Conservation (phyloP, 2,329 filamentous ascomycete species). For the Epichloe brachyelytri region DNA sequence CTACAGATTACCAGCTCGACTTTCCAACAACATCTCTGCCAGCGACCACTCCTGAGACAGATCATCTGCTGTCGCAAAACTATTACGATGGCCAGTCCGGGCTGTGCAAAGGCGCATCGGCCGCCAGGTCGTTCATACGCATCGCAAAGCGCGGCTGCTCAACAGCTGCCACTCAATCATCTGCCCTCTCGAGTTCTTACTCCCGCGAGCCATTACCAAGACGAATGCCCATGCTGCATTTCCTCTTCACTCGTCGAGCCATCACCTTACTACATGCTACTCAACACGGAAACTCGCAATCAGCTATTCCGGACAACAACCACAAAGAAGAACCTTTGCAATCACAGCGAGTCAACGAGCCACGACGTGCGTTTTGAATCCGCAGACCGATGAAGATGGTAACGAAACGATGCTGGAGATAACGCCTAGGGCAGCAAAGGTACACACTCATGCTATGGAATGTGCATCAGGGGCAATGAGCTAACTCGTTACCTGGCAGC, state of each 20-base stretch:
- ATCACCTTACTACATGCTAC: neutral
- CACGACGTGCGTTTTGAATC: conserved; percentile 51
- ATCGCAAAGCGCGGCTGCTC: conserved; percentile 24
- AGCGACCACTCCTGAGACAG: neutral
- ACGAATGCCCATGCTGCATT: neutral
- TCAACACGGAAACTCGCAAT: neutral
- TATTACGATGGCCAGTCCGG: conserved; percentile 15
- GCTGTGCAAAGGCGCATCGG: conserved; percentile 26
- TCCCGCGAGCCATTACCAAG: conserved; percentile 18
- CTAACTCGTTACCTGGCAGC: conserved; percentile 26
- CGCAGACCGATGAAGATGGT: conserved; percentile 68
- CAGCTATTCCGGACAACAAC: neutral
- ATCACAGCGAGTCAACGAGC: conserved; percentile 21
- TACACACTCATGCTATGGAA: conserved; percentile 24
- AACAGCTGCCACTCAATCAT: conserved; percentile 12
- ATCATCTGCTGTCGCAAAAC: neutral
- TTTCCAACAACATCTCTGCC: neutral
- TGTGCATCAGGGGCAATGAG: neutral
- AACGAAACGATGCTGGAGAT: conserved; percentile 76
- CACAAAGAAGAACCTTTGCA: conserved; percentile 21
- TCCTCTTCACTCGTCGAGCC: neutral
- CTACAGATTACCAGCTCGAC: neutral
- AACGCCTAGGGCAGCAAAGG: conserved; percentile 68
- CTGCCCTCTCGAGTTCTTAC: conserved; percentile 25
- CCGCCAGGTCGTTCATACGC: conserved; percentile 28